Base-by-base conservation (phyloP, 164 flowering plant species). In the Protea cynaroides region DNA sequence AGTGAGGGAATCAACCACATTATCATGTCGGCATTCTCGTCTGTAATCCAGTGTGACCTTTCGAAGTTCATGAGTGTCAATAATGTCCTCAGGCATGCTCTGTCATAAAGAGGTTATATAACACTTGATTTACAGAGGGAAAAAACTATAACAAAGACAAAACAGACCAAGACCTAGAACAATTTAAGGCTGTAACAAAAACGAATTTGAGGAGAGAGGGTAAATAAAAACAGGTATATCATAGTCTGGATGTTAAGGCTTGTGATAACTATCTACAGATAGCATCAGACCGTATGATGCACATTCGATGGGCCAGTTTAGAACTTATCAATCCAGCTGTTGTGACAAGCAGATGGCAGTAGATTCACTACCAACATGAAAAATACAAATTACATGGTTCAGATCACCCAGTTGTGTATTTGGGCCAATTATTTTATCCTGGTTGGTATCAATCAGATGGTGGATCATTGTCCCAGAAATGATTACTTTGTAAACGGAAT, bases 51-150 rank as follows among this genome's bases (percentile, higher is more conserved):
- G 61, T 44, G 96, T 91, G 68, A 94, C 89, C 29, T 83, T 85
- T 69, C 85, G 81, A 61, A 91, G 80, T 75, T 91, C 96, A 68
- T 88, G 86, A 24, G 83, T 81, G 59, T 91, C 90, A 36, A 91
- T 81, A 57, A 87, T 74, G 64, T 89, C 92, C 79, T 94, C 89
- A 60, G 99, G 99, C 50, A 91, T 84, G 76, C 99, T 89, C 97
- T 91, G 87, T 46, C 49, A 70, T 24, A 70, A 4, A 59, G 40
- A 62, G 15, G 14, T 40, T 4, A 40, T 40, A 12, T 12, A 12
- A 12, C 46, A 40, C 1, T 40, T 40, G 1, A 40, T n/a, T n/a
- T 40, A 40, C 4, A 40, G 14, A 12, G 14, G 46, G 34, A 2
- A 29, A 29, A 29, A 29, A 29, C n/a, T n/a, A 29, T 29, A 8